Percentiles rank a stretch among this genome's conserved stretches.
Evolutionary conservation across 352 stramenopile genomes (phyloP).

Genomic region (Hyaloperonospora arabidopsidis): DNA sequence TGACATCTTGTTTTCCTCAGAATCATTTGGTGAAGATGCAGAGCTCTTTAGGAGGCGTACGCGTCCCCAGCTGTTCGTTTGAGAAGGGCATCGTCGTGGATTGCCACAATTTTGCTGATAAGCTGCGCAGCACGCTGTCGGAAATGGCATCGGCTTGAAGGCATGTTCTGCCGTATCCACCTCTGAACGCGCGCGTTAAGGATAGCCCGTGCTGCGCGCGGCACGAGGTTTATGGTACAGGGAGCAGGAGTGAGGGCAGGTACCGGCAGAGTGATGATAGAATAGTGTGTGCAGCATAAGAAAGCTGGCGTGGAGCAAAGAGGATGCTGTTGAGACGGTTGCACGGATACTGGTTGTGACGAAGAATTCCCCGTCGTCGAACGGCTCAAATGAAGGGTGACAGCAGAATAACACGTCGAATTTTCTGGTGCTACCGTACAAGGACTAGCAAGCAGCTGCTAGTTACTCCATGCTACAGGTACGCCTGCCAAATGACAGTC

Average conservation of each 20-base stretch:
- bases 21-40: constrained; percentile 83
- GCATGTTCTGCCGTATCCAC: background rate
- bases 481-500: constrained; percentile 3
- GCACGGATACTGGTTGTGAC: too few species aligned
- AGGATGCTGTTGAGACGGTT: too few species aligned
- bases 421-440: constrained; percentile 14
- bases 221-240: too few species aligned
- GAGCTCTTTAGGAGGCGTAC: constrained; percentile 65
- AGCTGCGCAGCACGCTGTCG: constrained; percentile 71
- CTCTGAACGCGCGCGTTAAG: background rate
- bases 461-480: constrained; percentile 11
- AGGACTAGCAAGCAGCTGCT: constrained; percentile 6
- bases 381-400: constrained; percentile 10
- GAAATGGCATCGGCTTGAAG: constrained; percentile 77
- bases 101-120: constrained; percentile 75
- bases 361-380: constrained; percentile 4
- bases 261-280: too few species aligned
- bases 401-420: constrained; percentile 13
- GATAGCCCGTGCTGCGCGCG: too few species aligned
- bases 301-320: constrained; percentile 2
- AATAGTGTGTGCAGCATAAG: background rate
- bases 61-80: constrained; percentile 63
- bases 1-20: constrained; percentile 19
- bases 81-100: constrained; percentile 68
- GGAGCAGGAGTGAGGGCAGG: too few species aligned